phyloP scores from a whole-genome alignment of 1,284 basidiomycete species.

The Cryptococcus sp. region DNA sequence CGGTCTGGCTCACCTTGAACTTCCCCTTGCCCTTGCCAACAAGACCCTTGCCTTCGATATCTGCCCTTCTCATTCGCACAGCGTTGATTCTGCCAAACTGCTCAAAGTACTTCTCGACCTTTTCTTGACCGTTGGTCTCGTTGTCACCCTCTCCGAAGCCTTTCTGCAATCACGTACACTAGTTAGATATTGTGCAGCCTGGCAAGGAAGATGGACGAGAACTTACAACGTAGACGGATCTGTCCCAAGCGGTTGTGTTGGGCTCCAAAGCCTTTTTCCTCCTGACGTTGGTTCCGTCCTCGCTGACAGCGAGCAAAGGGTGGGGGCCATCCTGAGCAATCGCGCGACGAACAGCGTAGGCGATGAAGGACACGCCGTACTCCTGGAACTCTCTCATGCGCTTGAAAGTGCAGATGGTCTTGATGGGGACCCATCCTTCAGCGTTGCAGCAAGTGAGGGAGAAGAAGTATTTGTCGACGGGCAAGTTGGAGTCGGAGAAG shows the following conservation, averaged over 20 bases:
- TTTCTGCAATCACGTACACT: conserved; percentile 63
- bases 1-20: conserved; percentile 36
- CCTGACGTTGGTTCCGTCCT: conserved; percentile 70
- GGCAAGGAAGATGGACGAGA: neutral
- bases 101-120: conserved; percentile 80
- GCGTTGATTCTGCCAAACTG: conserved; percentile 78
- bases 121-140: conserved; percentile 69
- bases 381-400: conserved; percentile 78
- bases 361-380: conserved; percentile 67
- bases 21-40: conserved; percentile 31
- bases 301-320: conserved; percentile 69
- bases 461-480: conserved; percentile 94
- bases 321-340: conserved; percentile 53
- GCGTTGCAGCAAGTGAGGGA: conserved; percentile 70
- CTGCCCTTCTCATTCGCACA: conserved; percentile 77
- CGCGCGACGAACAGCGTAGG: conserved; percentile 63
- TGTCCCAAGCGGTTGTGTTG: conserved; percentile 65
- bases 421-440: conserved; percentile 88
- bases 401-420: conserved; percentile 91
- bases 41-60: conserved; percentile 47
- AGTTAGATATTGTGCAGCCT: neutral
- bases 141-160: conserved; percentile 68
- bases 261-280: conserved; percentile 70
- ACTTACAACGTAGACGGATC: conserved; percentile 82
- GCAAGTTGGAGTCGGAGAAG: conserved; percentile 94